Evolutionary conservation across 352 stramenopile species (phyloP).

Genomic region (Phytophthora chlamydospora): DNA sequence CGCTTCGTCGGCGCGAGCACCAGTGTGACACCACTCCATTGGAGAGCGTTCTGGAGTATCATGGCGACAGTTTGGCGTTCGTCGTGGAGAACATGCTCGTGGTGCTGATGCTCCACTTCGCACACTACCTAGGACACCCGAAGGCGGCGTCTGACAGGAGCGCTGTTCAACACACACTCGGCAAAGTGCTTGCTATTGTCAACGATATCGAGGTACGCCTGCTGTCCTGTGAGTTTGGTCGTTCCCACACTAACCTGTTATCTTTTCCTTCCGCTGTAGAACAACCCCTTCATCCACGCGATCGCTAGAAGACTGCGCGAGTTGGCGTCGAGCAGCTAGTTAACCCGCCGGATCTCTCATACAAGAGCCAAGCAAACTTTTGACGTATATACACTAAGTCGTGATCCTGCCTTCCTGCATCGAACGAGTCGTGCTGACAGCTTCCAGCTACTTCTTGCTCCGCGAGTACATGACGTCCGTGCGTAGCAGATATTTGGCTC

Average conservation of each 20-base stretch:
- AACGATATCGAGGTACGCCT: conserved; percentile 67
- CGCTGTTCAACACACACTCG: conserved; percentile 60
- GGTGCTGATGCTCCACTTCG: conserved; percentile 72
- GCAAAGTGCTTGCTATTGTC: conserved; percentile 71
- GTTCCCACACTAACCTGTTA: conserved; percentile 10
- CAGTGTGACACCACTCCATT: conserved; percentile 46
- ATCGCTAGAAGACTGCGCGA: conserved; percentile 74
- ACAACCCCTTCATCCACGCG: conserved; percentile 72
- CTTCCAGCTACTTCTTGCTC: conserved; percentile 17
- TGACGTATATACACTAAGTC: conserved; percentile 29
- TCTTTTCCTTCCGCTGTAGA: conserved; percentile 31
- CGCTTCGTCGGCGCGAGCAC: conserved; percentile 42
- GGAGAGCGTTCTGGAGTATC: conserved; percentile 74
- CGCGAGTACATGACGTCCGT: conserved; percentile 85
- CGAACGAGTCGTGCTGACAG: too few species aligned
- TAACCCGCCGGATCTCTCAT: conserved; percentile 1
- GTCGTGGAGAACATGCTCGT: conserved; percentile 82
- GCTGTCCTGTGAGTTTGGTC: not conserved
- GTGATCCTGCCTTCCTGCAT: not conserved
- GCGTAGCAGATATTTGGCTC: conserved; percentile 77
- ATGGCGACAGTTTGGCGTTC: conserved; percentile 77
- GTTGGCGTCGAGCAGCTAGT: conserved; percentile 44
- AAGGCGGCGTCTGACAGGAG: conserved; percentile 30
- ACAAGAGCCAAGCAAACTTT: conserved; percentile 26
- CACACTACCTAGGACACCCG: conserved; percentile 57